Evolutionary conservation across 768 basidiomycete species (phyloP), one percentile per base, ranked within the genome.

Genomic region (Suillus paluster): DNA sequence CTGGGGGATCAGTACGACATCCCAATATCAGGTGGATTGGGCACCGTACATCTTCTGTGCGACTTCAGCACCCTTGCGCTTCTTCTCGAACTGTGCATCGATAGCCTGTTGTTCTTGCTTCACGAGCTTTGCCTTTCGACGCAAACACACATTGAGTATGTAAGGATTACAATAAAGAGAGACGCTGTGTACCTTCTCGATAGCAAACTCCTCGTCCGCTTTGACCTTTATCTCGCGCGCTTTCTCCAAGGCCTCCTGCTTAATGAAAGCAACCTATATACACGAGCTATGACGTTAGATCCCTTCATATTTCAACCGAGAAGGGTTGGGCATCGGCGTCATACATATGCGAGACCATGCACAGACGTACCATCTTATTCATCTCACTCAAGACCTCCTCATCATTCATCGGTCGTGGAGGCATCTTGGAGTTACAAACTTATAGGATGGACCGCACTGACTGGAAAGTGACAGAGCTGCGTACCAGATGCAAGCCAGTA

Each of bases 171-270:
- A 38, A 45, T 30, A 27, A 15, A 27, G 54, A 50, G 36, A n/a
- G 49, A 9, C 5, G 1, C 56, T 33, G 54, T 63, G 45, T 30
- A 89, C 96, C 86, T 99, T 99, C 76, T 99, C 97, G 67, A 99
- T 99, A 21, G 97, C 92, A 73, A 99, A 99, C 79, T 99, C 97
- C 75, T 99, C 96, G 64, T 99, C 95, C 0, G 97, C 97, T 77
- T 99, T 99, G 63, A 98, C 94, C 66, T 85, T 90, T 64, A 99
- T 95, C 79, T 99, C 97, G 9, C 97, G 83, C 1, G 95, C 96
- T 79, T 99, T 99, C 81, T 99, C 97, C 66, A 93, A 77, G 5
- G 97, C 97, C 78, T 99, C 97, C 73, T 99, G 97, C 79, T 94
- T 97, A 84, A 99, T 99, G 83, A 98, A 98, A 58, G 94, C 90